A percentile compares a stretch with the other conserved stretches of the same genome.
Conservation (phyloP, 345 rosid genomes). For the Firmiana major region DNA sequence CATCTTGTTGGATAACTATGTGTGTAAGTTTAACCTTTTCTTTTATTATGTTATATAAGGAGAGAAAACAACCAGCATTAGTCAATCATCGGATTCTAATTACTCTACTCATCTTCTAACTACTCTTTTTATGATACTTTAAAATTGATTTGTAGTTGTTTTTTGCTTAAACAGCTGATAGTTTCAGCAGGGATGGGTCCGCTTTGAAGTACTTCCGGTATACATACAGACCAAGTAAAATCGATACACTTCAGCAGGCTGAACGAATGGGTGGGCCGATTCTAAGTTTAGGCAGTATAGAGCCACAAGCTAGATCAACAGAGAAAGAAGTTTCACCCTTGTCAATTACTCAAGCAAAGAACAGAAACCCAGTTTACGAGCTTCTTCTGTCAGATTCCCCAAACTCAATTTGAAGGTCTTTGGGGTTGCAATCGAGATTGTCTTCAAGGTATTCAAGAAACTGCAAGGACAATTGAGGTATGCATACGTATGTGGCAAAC, state of each 20-base stretch:
- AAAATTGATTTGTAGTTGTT: not conserved
- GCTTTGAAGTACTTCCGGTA: conserved; percentile 84
- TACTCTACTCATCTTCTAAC: not conserved
- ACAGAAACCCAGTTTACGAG: conserved; percentile 66
- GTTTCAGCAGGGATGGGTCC: conserved; percentile 94
- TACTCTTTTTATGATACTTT: not conserved
- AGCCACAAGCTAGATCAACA: conserved; percentile 54
- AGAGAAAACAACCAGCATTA: too few species aligned
- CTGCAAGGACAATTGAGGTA: conserved; percentile 73
- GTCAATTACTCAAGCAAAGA: conserved; percentile 66
- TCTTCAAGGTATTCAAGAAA: conserved; percentile 74
- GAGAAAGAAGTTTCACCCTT: conserved; percentile 69
- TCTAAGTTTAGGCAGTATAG: conserved; percentile 74
- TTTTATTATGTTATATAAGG: too few species aligned
- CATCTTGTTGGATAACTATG: conserved; percentile 86
- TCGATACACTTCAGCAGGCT: conserved; percentile 90
- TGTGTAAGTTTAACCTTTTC: too few species aligned
- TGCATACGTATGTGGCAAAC: not conserved
- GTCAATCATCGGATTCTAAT: too few species aligned
- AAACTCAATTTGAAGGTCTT: conserved; percentile 61
- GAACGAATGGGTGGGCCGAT: conserved; percentile 94
- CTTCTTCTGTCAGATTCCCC: conserved; percentile 90
- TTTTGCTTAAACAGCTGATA: conserved; percentile 62
- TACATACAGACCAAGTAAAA: conserved; percentile 87
- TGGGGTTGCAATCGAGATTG: conserved; percentile 68